Evolutionary conservation across 2,329 filamentous ascomycete species (phyloP), one percentile per base, ranked within the genome.

Genomic region (Ascochyta clinopodiicola): DNA sequence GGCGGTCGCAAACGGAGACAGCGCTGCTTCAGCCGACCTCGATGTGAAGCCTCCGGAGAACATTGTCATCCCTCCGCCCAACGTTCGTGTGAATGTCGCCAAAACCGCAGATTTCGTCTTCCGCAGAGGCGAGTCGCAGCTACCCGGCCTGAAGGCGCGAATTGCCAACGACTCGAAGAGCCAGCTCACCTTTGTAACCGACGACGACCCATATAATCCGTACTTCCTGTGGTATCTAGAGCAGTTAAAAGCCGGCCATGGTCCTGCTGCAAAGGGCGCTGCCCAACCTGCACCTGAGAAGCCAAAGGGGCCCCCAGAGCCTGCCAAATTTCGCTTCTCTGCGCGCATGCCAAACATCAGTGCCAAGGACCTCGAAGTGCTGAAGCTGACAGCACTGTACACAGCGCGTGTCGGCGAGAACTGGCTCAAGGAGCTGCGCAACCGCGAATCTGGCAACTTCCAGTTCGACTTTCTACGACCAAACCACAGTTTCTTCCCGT

Each of bases 271-370:
- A 29, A 50, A 57, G 50, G 56, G 44, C 35, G 54, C 66, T 6
- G 54, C 61, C 36, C 57, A 53, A 13, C 59, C 54, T 10, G 59
- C 80, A 64, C 80, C 77, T 44, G 84, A 86, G 74, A 92, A 90
- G 72, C 88, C 91, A 38, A 86, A 90, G 75, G 94, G 93, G 21
- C 94, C 94, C 7, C 87, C 89, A 38, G 87, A 93, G 70, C 95
- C 95, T 15, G 85, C 90, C 53, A 89, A 93, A 68, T 98, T 96
- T 71, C 86, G 90, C 65, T 99, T 97, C 79, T 96, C 92, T 51
- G 93, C 95, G 66, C 90, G 93, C 73, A 96, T 98, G 91, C 95
- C 95, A 54, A 94, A 93, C 65, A 96, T 99, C 79, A 96, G 89
- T 77, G 92, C 96, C 62, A 91, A 96, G 76, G 95, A 99, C 82